Percentiles rank a stretch among this genome's conserved stretches.
phyloP scores from a whole-genome alignment of 495 filamentous ascomycete species.

The Aspergillus kassunensis region DNA sequence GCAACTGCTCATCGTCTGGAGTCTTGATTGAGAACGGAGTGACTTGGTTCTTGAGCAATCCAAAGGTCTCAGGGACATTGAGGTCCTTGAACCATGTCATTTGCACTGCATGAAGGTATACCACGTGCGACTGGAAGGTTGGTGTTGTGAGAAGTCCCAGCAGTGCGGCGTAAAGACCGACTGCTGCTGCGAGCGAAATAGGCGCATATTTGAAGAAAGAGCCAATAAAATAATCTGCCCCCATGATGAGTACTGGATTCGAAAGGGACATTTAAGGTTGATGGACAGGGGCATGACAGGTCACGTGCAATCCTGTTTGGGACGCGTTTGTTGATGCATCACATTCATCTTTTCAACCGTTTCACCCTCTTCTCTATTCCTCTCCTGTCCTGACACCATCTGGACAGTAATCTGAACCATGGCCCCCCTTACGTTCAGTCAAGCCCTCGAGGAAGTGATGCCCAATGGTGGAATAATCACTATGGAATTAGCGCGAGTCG shows the following conservation, averaged over 20 bases:
- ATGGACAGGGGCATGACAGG: no score
- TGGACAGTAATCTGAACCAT: no score
- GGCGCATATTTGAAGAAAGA: slow-evolving; percentile 31
- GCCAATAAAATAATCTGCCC: background rate
- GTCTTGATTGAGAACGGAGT: slow-evolving; percentile 62
- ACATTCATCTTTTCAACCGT: no score
- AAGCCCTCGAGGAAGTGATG: no score
- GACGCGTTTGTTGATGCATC: no score
- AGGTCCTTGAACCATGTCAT: slow-evolving; percentile 50
- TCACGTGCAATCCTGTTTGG: no score
- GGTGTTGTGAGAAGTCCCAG: slow-evolving; percentile 43
- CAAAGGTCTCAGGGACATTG: slow-evolving; percentile 45
- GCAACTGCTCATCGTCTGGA: slow-evolving; percentile 52
- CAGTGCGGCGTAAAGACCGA: slow-evolving; percentile 34
- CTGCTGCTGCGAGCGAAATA: slow-evolving; percentile 19
- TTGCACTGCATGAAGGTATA: slow-evolving; percentile 44
- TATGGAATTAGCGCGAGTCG: no score
- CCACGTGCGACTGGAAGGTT: slow-evolving; percentile 43
- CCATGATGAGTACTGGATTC: slow-evolving; percentile 5
- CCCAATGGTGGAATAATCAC: no score
- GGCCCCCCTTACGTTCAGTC: no score
- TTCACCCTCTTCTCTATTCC: no score
- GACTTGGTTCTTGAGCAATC: slow-evolving; percentile 57
- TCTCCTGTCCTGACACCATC: no score
- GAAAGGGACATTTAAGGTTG: no score